phyloP scores from a whole-genome alignment of 306 rosid genomes.

The Vigna hirtella region DNA sequence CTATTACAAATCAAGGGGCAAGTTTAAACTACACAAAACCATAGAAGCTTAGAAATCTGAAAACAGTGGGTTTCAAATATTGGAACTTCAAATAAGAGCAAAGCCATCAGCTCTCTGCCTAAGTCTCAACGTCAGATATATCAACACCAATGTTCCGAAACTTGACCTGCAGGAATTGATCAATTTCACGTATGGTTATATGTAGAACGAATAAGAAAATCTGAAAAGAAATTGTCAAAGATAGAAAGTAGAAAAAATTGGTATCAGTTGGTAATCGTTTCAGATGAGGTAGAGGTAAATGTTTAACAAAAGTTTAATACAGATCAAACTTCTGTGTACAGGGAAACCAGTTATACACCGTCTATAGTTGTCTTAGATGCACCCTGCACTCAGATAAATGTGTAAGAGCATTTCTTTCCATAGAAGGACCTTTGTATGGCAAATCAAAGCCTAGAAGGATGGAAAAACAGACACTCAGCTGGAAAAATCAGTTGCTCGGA shows the following conservation, averaged over 20 bases:
- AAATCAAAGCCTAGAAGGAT: constrained; percentile 12
- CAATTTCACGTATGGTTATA: constrained; percentile 37
- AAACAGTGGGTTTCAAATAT: constrained; percentile 27
- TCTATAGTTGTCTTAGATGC: neutral
- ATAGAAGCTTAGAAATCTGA: constrained; percentile 36
- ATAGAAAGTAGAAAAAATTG: neutral
- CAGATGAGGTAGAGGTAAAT: neutral
- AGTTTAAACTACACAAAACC: constrained; percentile 30
- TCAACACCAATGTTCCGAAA: constrained; percentile 88
- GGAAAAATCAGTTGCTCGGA: neutral
- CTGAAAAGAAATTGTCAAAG: neutral
- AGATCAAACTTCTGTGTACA: neutral
- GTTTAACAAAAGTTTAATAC: neutral
- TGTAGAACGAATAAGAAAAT: neutral
- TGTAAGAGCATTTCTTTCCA: neutral
- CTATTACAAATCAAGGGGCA: constrained; percentile 41
- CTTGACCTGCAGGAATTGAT: constrained; percentile 69
- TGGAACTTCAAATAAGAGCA: constrained; percentile 50
- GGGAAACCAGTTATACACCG: neutral
- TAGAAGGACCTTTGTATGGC: neutral
- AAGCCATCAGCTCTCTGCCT: constrained; percentile 65
- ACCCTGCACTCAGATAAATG: neutral
- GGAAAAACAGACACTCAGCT: neutral
- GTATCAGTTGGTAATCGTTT: neutral
- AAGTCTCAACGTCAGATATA: constrained; percentile 82